A percentile compares a stretch with the other conserved stretches of the same genome.
Evolutionary conservation across 1,284 basidiomycete genomes (phyloP).

Genomic region (Tausonia pullulans): DNA sequence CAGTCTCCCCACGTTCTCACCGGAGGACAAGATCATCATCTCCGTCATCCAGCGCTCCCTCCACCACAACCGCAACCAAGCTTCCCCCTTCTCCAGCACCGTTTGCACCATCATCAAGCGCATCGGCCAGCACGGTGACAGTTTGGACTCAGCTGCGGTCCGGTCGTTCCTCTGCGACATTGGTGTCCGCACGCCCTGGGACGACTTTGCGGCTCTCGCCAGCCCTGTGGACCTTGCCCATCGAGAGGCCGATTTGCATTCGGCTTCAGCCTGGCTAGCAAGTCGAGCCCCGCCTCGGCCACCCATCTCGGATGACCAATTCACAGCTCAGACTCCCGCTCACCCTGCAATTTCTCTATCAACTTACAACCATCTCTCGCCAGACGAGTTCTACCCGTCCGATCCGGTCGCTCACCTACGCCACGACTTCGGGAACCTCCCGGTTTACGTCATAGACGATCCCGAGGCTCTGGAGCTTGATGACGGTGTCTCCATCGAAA

Average conservation of each 20-base stretch:
- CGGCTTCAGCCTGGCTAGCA: no score
- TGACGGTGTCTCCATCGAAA: slow-evolving; percentile 80
- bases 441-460: slow-evolving; percentile 87
- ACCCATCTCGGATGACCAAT: no score
- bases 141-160: slow-evolving; percentile 37
- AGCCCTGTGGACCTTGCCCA: slow-evolving; percentile 25
- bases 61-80: slow-evolving; percentile 51
- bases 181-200: slow-evolving; percentile 63
- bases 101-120: slow-evolving; percentile 53
- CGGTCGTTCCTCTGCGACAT: slow-evolving; percentile 49
- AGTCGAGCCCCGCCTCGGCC: no score
- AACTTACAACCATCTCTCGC: slow-evolving; percentile 16
- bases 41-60: slow-evolving; percentile 54
- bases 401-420: slow-evolving; percentile 47
- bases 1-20: slow-evolving; percentile 39
- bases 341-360: not conserved
- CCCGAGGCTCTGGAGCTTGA: slow-evolving; percentile 74
- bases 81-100: slow-evolving; percentile 48
- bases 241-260: no score
- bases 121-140: slow-evolving; percentile 37
- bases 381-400: slow-evolving; percentile 16
- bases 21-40: slow-evolving; percentile 53
- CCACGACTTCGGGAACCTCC: slow-evolving; percentile 71
- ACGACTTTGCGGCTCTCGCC: slow-evolving; percentile 40
- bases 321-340: no score